A percentile compares a stretch with the other conserved stretches of the same genome.
Evolutionary conservation across 2,329 filamentous ascomycete genomes (phyloP).

Genomic region (Endoconidiophora polonica): DNA sequence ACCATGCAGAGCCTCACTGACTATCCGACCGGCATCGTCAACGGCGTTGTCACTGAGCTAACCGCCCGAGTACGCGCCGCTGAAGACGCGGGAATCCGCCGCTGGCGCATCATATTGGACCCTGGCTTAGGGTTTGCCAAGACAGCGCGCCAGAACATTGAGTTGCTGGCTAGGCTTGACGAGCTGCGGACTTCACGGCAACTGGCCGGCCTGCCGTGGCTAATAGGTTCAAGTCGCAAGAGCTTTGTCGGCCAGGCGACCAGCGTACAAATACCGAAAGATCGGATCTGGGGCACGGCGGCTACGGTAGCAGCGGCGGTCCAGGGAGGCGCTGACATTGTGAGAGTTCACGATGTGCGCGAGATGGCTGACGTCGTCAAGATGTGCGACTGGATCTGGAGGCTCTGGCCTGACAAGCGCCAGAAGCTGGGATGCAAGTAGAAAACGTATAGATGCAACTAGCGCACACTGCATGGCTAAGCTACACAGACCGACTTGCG

Average conservation of each 20-base stretch:
- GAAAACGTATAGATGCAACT: background rate
- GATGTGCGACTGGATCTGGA: constrained; percentile 89
- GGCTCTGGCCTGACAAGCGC: constrained; percentile 23
- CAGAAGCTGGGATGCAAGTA: background rate
- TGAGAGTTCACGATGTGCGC: constrained; percentile 76
- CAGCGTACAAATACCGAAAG: constrained; percentile 50
- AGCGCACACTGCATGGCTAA: background rate
- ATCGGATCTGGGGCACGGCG: constrained; percentile 72
- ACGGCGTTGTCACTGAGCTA: constrained; percentile 51
- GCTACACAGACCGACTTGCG: no score
- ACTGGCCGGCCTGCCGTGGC: constrained; percentile 61
- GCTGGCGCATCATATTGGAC: constrained; percentile 91
- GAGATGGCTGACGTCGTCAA: constrained; percentile 74
- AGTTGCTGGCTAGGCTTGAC: constrained; percentile 52
- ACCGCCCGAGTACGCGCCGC: constrained; percentile 54
- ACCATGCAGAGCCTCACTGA: constrained; percentile 58
- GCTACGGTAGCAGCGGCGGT: constrained; percentile 75
- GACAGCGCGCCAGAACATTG: constrained; percentile 60
- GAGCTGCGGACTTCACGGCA: constrained; percentile 49
- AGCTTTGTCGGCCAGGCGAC: constrained; percentile 74
- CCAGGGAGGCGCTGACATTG: constrained; percentile 74
- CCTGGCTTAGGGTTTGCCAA: constrained; percentile 94
- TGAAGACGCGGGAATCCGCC: constrained; percentile 61
- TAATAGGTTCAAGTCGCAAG: constrained; percentile 80
- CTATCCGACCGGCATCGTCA: constrained; percentile 53